phyloP scores from a whole-genome alignment of 2,329 filamentous ascomycete species.

The Ophiostoma triangulosporum region DNA sequence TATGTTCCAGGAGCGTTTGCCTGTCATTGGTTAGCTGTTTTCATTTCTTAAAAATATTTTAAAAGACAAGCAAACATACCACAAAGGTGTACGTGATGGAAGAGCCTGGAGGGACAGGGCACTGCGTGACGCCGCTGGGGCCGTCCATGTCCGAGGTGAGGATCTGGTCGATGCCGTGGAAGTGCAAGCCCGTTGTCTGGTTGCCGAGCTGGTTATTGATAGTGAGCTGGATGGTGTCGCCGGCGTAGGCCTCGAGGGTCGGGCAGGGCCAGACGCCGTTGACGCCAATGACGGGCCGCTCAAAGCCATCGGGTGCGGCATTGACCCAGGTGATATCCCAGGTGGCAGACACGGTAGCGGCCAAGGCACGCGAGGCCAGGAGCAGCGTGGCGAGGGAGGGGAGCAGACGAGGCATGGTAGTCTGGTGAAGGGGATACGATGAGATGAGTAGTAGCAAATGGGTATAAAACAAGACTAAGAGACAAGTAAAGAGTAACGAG shows the following conservation, averaged over 20 bases:
- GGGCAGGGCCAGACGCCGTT: slow-evolving; percentile 51
- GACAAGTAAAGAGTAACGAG: background rate
- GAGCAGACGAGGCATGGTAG: slow-evolving; percentile 3
- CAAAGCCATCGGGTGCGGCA: slow-evolving; percentile 24
- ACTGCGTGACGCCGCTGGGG: slow-evolving; percentile 39
- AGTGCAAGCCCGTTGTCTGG: slow-evolving; percentile 38
- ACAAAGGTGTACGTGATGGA: slow-evolving; percentile 39
- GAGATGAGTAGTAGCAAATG: background rate
- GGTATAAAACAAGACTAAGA: background rate
- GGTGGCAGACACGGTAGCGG: slow-evolving; percentile 23
- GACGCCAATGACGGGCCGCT: slow-evolving; percentile 33
- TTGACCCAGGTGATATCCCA: slow-evolving; percentile 30
- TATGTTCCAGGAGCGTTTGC: slow-evolving; percentile 26
- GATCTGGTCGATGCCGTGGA: slow-evolving; percentile 45
- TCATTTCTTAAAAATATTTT: background rate
- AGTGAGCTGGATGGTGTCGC: slow-evolving; percentile 36
- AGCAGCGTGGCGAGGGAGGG: slow-evolving; percentile 6
- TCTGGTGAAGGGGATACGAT: background rate
- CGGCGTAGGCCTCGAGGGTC: slow-evolving; percentile 34
- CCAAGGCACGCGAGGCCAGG: slow-evolving; percentile 16
- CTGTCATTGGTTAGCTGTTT: background rate
- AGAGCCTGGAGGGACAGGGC: slow-evolving; percentile 36
- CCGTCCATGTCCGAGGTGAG: slow-evolving; percentile 46
- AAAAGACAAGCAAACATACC: background rate
- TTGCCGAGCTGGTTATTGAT: slow-evolving; percentile 38